These are phyloP conservation scores for Colletotrichum lini DNA, from an alignment of 2,329 filamentous ascomycete species.

Conservation along the genomic window DNA sequence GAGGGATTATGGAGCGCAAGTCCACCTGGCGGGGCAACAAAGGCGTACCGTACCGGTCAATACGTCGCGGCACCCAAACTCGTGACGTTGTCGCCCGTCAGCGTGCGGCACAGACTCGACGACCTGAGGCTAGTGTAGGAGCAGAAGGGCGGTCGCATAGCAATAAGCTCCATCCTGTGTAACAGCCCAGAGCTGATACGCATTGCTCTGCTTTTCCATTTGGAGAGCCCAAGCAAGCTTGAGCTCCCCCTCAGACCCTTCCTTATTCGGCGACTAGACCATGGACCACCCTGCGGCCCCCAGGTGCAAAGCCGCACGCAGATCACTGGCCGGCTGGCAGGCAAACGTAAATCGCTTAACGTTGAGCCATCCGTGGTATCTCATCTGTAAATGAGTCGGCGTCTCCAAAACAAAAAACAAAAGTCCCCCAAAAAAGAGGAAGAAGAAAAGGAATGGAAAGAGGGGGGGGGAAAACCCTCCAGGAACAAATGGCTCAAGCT, in stretches of 20 bases:
- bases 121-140: slow-evolving; percentile 22
- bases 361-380: no score
- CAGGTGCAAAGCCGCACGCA: background rate
- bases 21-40: slow-evolving; percentile 22
- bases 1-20: slow-evolving; percentile 12
- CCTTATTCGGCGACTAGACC: background rate
- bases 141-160: background rate
- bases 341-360: background rate
- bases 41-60: slow-evolving; percentile 13
- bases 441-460: no score
- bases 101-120: slow-evolving; percentile 30
- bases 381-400: no score
- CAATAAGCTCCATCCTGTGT: slow-evolving; percentile 32
- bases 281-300: background rate
- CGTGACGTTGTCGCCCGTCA: slow-evolving; percentile 29
- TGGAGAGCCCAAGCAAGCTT: slow-evolving; percentile 18
- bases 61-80: slow-evolving; percentile 8
- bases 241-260: slow-evolving; percentile 9
- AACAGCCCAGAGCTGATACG: slow-evolving; percentile 26
- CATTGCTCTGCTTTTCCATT: slow-evolving; percentile 16
- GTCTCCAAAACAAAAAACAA: no score
- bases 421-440: no score
- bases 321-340: background rate
- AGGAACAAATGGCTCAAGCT: background rate
- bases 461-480: no score